These are phyloP conservation scores for Globisporangium cederbergense DNA, from an alignment of 352 stramenopile species.

Conservation along the genomic window DNA sequence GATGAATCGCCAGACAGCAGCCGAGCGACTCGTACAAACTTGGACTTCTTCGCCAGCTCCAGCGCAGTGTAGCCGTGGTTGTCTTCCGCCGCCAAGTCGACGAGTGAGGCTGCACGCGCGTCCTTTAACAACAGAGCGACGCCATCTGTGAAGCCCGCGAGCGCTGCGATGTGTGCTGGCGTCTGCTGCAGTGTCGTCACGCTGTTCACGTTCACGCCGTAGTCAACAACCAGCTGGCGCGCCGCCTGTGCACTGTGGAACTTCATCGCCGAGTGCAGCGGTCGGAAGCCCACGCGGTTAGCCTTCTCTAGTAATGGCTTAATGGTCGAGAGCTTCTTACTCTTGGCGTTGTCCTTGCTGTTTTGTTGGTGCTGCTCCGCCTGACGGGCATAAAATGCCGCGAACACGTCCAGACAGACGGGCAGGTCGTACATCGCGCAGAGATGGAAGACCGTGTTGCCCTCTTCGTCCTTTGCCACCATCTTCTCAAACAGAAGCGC, in stretches of 20 bases:
- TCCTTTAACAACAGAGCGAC: slow-evolving; percentile 43
- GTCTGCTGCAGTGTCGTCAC: slow-evolving; percentile 55
- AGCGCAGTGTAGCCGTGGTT: slow-evolving; percentile 44
- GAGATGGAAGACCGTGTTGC: slow-evolving; percentile 76
- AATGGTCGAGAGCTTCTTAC: slow-evolving; percentile 24
- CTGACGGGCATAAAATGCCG: slow-evolving; percentile 44
- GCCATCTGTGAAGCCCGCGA: slow-evolving; percentile 39
- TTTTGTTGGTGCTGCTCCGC: slow-evolving; percentile 14
- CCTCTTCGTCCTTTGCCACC: slow-evolving; percentile 60
- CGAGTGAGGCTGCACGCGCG: slow-evolving; percentile 9
- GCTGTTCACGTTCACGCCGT: slow-evolving; percentile 44
- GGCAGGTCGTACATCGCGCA: slow-evolving; percentile 65
- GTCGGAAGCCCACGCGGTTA: slow-evolving; percentile 62
- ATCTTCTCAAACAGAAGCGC: slow-evolving; percentile 51
- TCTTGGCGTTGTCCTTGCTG: slow-evolving; percentile 2
- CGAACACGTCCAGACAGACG: slow-evolving; percentile 38
- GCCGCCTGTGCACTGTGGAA: slow-evolving; percentile 34
- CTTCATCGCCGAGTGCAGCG: slow-evolving; percentile 72
- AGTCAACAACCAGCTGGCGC: slow-evolving; percentile 29
- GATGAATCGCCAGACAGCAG: slow-evolving; percentile 15
- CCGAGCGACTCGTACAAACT: slow-evolving; percentile 30
- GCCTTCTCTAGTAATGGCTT: slow-evolving; percentile 43
- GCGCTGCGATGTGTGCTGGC: slow-evolving; percentile 62
- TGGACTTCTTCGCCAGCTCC: slow-evolving; percentile 41
- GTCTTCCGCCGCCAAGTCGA: slow-evolving; percentile 38